These are phyloP conservation scores for Coemansia sp. DNA, from an alignment of 192 early-diverging fungal species.

Conservation along the genomic window DNA sequence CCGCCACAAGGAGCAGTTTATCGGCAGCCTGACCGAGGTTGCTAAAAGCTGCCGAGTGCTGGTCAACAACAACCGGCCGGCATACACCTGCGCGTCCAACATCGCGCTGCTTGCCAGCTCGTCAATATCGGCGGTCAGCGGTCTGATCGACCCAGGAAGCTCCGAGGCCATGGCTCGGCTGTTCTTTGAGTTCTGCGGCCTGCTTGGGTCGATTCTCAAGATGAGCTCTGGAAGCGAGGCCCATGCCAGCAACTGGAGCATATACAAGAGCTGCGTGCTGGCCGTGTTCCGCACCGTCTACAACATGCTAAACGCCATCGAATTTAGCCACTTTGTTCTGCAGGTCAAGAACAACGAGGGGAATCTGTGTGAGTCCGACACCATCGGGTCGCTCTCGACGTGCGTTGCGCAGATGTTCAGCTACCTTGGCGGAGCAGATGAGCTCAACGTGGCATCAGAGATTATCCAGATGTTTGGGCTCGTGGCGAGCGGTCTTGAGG, in stretches of 20 bases:
- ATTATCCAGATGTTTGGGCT: constrained; percentile 39
- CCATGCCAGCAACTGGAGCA: constrained; percentile 9
- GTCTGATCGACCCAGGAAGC: constrained; percentile 5
- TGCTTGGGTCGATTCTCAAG: constrained; percentile 41
- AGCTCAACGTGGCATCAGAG: constrained; percentile 15
- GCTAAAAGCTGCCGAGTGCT: constrained; percentile 39
- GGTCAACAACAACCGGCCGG: constrained; percentile 35
- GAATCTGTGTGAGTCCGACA: constrained; percentile 32
- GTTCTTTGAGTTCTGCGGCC: constrained; percentile 43
- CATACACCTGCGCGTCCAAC: constrained; percentile 33
- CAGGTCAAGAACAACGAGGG: constrained; percentile 24
- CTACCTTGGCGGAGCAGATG: constrained; percentile 26
- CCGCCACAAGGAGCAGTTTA: constrained; percentile 22
- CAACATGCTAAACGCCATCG: constrained; percentile 43
- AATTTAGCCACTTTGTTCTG: constrained; percentile 38
- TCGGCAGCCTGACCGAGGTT: constrained; percentile 20
- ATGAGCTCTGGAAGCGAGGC: constrained; percentile 15
- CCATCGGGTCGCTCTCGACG: constrained; percentile 35
- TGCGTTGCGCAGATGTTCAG: constrained; percentile 46
- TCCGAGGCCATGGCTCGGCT: constrained; percentile 35
- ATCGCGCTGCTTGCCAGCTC: constrained; percentile 31
- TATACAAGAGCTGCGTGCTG: constrained; percentile 22
- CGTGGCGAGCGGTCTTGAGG: constrained; percentile 35
- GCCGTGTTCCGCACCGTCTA: constrained; percentile 38
- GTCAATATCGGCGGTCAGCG: constrained; percentile 19